Base-by-base conservation (phyloP, 2,329 filamentous ascomycete genomes). In the Basipetospora chlamydospora region DNA sequence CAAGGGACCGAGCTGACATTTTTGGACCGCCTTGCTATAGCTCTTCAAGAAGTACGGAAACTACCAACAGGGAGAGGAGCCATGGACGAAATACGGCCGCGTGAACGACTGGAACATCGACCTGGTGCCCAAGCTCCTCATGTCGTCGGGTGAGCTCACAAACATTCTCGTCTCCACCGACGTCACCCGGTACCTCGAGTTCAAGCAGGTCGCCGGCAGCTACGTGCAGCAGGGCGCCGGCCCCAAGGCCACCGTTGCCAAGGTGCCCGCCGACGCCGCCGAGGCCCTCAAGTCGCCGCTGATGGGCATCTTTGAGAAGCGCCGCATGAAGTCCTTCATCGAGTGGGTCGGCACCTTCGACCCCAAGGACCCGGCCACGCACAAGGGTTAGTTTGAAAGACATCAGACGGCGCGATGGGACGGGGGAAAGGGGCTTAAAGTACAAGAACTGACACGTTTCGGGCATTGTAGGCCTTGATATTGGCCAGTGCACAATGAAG, bases 61-160 rank as follows among this genome's bases (percentile, higher is more conserved):
- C 67, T 83, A 76, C 56, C 58, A 64, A 41, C 57, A 70, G 43
- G 83, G 81, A 49, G 79, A 86, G 54, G 83, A 95, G 68, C 87
- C 88, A 47, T 96, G 90, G 90, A 88, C 92, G 70, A 87, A 94
- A 63, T 96, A 95, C 59, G 88, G 88, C 50, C 81, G 90, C 42
- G 69, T 78, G 57, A 95, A 95, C 64, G 88, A 96, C 72, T 98
- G 90, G 90, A 96, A 95, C 70, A 92, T 98, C 61, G 92, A 98
- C 57, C 73, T 98, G 43, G 87, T 98, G 33, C 88, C 90, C 48
- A 98, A 98, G 72, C 79, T 98, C 53, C 75, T 98, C 59, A 96
- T 98, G 87, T 86, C 88, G 42, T 94, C 92, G 44, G 90, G 90
- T 60, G 88, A 98, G 66, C 70, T 98, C 56, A 96, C 88, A 58